Conservation (phyloP, 1,284 basidiomycete species). For the Ustilago lituana region DNA sequence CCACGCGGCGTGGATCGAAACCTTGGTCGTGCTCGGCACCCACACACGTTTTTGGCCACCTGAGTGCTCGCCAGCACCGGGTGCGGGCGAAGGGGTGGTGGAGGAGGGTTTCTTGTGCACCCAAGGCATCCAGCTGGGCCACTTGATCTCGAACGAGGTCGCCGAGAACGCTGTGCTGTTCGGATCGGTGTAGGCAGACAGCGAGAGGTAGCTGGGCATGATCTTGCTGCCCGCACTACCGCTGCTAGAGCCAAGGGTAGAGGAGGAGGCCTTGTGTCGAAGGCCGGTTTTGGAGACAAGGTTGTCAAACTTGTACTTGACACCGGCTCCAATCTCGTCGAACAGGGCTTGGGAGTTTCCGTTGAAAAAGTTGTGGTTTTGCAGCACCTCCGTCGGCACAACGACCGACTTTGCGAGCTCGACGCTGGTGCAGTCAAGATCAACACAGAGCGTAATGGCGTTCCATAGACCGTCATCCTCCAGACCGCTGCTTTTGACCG, state of each 20-base stretch:
- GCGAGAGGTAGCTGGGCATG: conserved; percentile 30
- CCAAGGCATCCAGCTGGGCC: conserved; percentile 61
- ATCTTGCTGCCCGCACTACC: conserved; percentile 9
- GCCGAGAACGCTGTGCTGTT: conserved; percentile 19
- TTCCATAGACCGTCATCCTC: conserved; percentile 61
- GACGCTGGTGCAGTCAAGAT: conserved; percentile 47
- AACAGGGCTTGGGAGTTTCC: conserved; percentile 48
- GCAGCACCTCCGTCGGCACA: conserved; percentile 49
- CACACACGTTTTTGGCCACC: conserved; percentile 56
- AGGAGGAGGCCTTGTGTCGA: conserved; percentile 17
- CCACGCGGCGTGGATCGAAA: conserved; percentile 56
- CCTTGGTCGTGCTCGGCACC: conserved; percentile 50
- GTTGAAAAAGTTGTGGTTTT: conserved; percentile 49
- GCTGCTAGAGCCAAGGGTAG: not conserved
- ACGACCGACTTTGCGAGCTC: conserved; percentile 47
- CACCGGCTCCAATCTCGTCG: conserved; percentile 48
- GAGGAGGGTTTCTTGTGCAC: conserved; percentile 19
- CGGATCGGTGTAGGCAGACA: conserved; percentile 43
- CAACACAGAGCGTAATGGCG: conserved; percentile 46
- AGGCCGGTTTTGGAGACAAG: conserved; percentile 10
- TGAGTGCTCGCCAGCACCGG: conserved; percentile 10
- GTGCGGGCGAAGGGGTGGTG: not conserved
- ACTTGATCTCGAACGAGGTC: conserved; percentile 33
- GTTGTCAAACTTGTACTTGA: conserved; percentile 53
- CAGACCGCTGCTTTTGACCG: conserved; percentile 13